Evolutionary conservation across 2,329 filamentous ascomycete species (phyloP).

Genomic region (Leptodontidium sp.): DNA sequence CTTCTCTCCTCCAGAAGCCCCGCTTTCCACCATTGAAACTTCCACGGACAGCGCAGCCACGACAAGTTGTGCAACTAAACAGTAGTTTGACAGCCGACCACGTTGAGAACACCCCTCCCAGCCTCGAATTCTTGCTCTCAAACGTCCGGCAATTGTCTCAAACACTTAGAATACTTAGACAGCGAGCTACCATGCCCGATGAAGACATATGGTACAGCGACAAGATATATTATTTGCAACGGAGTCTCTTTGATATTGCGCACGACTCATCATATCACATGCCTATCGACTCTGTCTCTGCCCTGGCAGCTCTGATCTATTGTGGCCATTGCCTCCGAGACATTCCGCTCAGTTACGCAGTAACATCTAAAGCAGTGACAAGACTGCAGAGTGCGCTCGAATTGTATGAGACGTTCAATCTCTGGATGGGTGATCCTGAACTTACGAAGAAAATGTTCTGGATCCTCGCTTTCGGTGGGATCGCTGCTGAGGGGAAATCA

Average conservation of each 20-base stretch:
- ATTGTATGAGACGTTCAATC: background rate
- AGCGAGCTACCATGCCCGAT: conserved; percentile 1
- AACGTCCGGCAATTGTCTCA: background rate
- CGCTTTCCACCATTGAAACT: background rate
- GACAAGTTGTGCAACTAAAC: background rate
- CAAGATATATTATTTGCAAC: conserved; percentile 27
- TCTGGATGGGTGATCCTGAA: background rate
- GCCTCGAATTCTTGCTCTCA: background rate
- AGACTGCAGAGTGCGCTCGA: conserved; percentile 7
- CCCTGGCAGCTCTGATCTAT: background rate
- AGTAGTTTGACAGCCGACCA: background rate
- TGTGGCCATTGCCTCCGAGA: background rate
- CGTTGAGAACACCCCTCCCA: background rate
- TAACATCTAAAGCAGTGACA: background rate
- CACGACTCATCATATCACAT: background rate
- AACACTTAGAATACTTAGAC: conserved; percentile 9
- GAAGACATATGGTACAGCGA: conserved; percentile 33
- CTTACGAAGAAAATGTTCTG: conserved; percentile 20
- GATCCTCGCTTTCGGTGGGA: conserved; percentile 25
- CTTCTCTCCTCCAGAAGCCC: background rate
- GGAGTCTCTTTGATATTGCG: background rate
- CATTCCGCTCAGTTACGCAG: background rate
- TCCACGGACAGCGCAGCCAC: background rate
- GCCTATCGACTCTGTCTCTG: background rate
- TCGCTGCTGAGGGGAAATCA: conserved; percentile 24